These are phyloP conservation scores for Blastomyces emzantsi DNA, from an alignment of 2,329 filamentous ascomycete genomes.

Conservation along the genomic window DNA sequence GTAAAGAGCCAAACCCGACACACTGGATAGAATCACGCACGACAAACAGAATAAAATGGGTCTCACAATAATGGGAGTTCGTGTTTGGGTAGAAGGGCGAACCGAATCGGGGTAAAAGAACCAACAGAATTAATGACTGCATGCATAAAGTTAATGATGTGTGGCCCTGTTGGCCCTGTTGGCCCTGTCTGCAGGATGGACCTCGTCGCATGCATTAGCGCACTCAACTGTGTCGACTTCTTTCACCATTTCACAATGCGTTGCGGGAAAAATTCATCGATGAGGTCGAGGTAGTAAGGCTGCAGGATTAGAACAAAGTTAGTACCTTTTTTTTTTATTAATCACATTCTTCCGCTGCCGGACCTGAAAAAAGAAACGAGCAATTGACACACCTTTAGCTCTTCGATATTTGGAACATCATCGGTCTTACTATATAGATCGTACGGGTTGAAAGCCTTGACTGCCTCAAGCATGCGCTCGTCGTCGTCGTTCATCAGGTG, in stretches of 20 bases:
- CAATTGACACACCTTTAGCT: conserved; percentile 54
- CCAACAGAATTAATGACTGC: background rate
- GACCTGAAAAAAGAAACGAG: background rate
- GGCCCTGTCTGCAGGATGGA: background rate
- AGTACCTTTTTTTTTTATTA: conserved; percentile 6
- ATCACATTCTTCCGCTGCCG: background rate
- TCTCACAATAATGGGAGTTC: no score
- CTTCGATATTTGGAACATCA: conserved; percentile 63
- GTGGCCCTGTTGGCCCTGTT: no score
- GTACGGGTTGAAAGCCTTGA: conserved; percentile 83
- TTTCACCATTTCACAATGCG: conserved; percentile 15
- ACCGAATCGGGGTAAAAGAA: background rate
- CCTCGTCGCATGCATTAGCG: background rate
- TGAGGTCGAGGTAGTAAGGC: conserved; percentile 61
- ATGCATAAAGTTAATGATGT: conserved; percentile 2
- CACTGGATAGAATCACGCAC: background rate
- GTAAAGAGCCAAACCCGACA: background rate
- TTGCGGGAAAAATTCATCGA: conserved; percentile 29
- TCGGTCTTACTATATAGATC: conserved; percentile 91
- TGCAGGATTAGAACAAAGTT: conserved; percentile 42
- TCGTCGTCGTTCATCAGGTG: conserved; percentile 81
- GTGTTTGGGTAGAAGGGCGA: background rate
- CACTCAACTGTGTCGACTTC: background rate
- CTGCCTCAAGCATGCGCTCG: conserved; percentile 67
- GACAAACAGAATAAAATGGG: background rate